Evolutionary conservation across 73 alveolate genomes (phyloP).

Genomic region (Paramecium sexaurelia): DNA sequence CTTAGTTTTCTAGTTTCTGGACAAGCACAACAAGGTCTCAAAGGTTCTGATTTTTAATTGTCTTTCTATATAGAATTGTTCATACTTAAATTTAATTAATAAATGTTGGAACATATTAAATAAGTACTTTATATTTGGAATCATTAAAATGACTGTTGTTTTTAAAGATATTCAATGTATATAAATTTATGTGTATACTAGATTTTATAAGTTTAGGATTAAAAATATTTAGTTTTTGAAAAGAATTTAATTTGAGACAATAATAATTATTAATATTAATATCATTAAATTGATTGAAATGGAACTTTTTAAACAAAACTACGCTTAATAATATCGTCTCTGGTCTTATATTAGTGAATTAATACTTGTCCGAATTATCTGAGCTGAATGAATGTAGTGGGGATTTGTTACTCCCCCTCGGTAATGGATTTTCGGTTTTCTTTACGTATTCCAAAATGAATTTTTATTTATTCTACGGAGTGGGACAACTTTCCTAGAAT

Average conservation of each 20-base stretch:
- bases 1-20: constrained; percentile 73
- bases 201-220: too few species aligned
- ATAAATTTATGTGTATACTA: too few species aligned
- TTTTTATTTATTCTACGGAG: constrained; percentile 1
- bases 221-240: too few species aligned
- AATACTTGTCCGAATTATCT: constrained; percentile 41
- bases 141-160: too few species aligned
- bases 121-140: too few species aligned
- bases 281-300: constrained; percentile 39
- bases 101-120: background rate
- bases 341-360: constrained; percentile 53
- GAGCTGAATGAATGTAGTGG: constrained; percentile 53
- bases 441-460: constrained; percentile 18
- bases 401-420: constrained; percentile 56
- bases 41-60: constrained; percentile 38
- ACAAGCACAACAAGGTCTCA: constrained; percentile 78
- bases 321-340: constrained; percentile 30
- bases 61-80: background rate
- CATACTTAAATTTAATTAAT: constrained; percentile 38
- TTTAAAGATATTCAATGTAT: too few species aligned
- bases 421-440: background rate
- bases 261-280: background rate
- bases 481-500: constrained; percentile 26
- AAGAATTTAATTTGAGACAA: background rate
- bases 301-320: background rate